Conservation (phyloP, 2,329 filamentous ascomycete genomes). For the Aspergillus versicolor region DNA sequence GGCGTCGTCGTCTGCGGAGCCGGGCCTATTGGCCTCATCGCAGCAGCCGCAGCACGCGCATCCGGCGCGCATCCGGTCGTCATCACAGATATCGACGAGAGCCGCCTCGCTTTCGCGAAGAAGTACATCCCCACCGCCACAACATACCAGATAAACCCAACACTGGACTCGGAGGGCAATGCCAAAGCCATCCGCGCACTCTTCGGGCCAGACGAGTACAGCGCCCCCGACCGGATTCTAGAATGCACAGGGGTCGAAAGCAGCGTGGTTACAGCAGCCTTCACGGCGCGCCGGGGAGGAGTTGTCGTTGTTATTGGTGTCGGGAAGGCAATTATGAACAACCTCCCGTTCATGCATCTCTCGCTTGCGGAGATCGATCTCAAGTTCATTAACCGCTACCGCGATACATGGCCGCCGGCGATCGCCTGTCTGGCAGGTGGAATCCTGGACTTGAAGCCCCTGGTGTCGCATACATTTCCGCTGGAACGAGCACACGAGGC, state of each 20-base stretch:
- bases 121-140: constrained; percentile 55
- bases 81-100: constrained; percentile 61
- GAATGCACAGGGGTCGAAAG: constrained; percentile 68
- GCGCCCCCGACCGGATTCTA: constrained; percentile 58
- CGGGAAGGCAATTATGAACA: constrained; percentile 62
- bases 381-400: constrained; percentile 69
- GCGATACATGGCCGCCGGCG: constrained; percentile 67
- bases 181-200: constrained; percentile 54
- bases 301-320: constrained; percentile 65
- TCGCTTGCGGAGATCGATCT: constrained; percentile 66
- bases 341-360: constrained; percentile 66
- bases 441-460: constrained; percentile 60
- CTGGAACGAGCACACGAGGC: constrained; percentile 63
- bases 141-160: constrained; percentile 55
- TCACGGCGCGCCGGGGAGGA: constrained; percentile 58
- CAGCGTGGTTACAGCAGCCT: constrained; percentile 60
- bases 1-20: constrained; percentile 61
- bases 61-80: constrained; percentile 64
- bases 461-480: constrained; percentile 64
- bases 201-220: constrained; percentile 56
- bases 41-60: constrained; percentile 58
- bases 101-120: constrained; percentile 58
- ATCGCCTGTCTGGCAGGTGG: constrained; percentile 61
- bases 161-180: constrained; percentile 50
- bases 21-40: constrained; percentile 62